A percentile compares a stretch with the other conserved stretches of the same genome.
Conservation (phyloP, 1,284 basidiomycete species). For the Cutaneotrichosporon sp. region DNA sequence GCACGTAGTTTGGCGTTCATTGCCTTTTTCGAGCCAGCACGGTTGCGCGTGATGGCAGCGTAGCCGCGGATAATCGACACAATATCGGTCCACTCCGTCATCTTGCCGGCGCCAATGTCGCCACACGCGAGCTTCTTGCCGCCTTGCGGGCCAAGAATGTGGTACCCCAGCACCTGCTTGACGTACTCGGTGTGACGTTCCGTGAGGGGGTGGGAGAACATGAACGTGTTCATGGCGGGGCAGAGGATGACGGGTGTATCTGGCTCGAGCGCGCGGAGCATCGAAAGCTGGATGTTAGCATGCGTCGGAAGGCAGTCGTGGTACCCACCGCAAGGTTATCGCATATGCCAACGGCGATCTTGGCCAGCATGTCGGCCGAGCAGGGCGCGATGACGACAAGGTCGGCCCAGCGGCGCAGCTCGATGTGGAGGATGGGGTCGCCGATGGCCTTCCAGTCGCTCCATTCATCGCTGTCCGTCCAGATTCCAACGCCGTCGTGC, state of each 20-base stretch:
- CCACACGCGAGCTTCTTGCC: slow-evolving; percentile 69
- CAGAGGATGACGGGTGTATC: slow-evolving; percentile 80
- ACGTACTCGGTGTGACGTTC: slow-evolving; percentile 69
- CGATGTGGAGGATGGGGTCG: slow-evolving; percentile 93
- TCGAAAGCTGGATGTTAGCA: slow-evolving; percentile 61
- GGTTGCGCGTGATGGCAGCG: slow-evolving; percentile 11
- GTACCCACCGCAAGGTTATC: slow-evolving; percentile 77
- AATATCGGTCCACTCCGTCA: slow-evolving; percentile 75
- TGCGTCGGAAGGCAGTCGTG: not conserved
- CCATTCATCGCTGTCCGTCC: slow-evolving; percentile 93
- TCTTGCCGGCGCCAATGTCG: slow-evolving; percentile 82
- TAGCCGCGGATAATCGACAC: slow-evolving; percentile 36
- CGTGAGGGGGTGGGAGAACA: slow-evolving; percentile 95
- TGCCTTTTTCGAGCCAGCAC: not conserved
- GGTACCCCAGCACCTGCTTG: slow-evolving; percentile 69
- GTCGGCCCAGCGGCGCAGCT: slow-evolving; percentile 93
- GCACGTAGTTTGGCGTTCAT: slow-evolving; percentile 1
- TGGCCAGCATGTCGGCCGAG: slow-evolving; percentile 90
- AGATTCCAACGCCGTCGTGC: slow-evolving; percentile 59
- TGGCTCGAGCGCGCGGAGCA: slow-evolving; percentile 78
- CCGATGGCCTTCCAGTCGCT: slow-evolving; percentile 64
- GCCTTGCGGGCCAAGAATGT: slow-evolving; percentile 66
- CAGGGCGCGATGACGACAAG: slow-evolving; percentile 89
- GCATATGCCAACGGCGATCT: slow-evolving; percentile 80
- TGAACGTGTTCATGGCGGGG: slow-evolving; percentile 97